Base-by-base conservation (phyloP, 2,329 filamentous ascomycete genomes). In the Nannizziopsis arthrosporioides region DNA sequence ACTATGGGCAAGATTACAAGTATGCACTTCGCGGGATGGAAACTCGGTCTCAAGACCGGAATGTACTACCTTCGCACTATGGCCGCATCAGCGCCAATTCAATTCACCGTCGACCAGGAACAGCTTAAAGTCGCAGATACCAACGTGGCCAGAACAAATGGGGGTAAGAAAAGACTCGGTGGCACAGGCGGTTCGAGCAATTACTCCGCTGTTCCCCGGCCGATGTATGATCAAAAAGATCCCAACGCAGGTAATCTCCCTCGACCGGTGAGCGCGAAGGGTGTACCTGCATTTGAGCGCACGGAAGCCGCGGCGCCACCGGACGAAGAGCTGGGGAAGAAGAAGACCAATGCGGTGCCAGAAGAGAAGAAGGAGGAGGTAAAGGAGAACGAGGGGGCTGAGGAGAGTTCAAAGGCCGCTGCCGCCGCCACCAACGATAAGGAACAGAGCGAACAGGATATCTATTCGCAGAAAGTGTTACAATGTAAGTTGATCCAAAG, bases 41-140 rank as follows among this genome's bases (percentile, higher is more conserved):
- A 96, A 77, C 82, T 96, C 56, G 92, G 92, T 62, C 80, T 98
- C 58, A 98, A 98, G 84, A 98, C 92, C 32, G 92, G 92, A 74
- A 96, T 98, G 92, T 98, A 98, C 81, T 98, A 98, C 72, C 82
- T 98, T 59, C 87, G 92, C 61, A 98, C 92, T 42, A 92, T 94
- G 81, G 92, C 92, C 54, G 92, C 92, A 32, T 89, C 89, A 14
- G 88, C 89, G 41, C 92, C 92, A 47, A 98, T 98, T 57, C 92
- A 98, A 70, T 98, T 98, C 74, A 98, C 92, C 3, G 92, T 98
- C 63, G 92, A 98, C 65, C 90, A 98, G 70, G 86, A 94, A 69
- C 85, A 86, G 49, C 81, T 98, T 58, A 86, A 88, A 73, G 80
- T 94, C 41, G 79, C 79, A 35, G 92, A 98, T 64, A 85, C 80